Evolutionary conservation across 2,329 filamentous ascomycete species (phyloP).

Genomic region (Talaromyces piceae): DNA sequence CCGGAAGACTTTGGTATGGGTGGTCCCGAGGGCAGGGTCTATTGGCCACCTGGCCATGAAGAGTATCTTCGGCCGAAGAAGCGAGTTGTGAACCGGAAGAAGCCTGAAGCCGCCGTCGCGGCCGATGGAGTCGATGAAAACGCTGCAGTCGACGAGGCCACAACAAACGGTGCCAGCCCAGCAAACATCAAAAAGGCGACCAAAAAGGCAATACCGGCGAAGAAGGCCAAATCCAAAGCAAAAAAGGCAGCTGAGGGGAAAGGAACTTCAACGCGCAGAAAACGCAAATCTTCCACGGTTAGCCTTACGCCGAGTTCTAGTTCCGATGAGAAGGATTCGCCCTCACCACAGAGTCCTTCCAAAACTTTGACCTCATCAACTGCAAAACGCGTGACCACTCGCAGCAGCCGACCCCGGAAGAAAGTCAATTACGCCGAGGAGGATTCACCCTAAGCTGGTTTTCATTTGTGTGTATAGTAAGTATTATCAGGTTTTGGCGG

Average conservation of each 20-base stretch:
- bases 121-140: conserved; percentile 10
- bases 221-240: not conserved
- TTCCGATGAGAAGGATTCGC: conserved; percentile 17
- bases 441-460: conserved; percentile 13
- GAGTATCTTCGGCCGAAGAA: conserved; percentile 72
- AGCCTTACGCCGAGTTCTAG: conserved; percentile 22
- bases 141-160: conserved; percentile 4
- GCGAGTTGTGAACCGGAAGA: conserved; percentile 6
- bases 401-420: conserved; percentile 25
- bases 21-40: conserved; percentile 70
- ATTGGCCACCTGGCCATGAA: conserved; percentile 85
- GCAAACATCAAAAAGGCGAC: not conserved
- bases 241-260: not conserved
- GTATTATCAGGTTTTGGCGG: not conserved
- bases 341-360: not conserved
- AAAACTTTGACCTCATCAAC: not conserved
- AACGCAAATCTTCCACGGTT: conserved; percentile 24
- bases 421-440: conserved; percentile 31
- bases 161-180: too few relatives aligned
- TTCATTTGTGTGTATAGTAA: not conserved
- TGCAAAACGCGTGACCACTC: not conserved
- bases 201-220: not conserved
- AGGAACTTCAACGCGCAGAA: conserved; percentile 18
- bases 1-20: conserved; percentile 78
- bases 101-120: conserved; percentile 8